Conservation (phyloP, 805 yeast genomes). For the Teunomyces pallodes region DNA sequence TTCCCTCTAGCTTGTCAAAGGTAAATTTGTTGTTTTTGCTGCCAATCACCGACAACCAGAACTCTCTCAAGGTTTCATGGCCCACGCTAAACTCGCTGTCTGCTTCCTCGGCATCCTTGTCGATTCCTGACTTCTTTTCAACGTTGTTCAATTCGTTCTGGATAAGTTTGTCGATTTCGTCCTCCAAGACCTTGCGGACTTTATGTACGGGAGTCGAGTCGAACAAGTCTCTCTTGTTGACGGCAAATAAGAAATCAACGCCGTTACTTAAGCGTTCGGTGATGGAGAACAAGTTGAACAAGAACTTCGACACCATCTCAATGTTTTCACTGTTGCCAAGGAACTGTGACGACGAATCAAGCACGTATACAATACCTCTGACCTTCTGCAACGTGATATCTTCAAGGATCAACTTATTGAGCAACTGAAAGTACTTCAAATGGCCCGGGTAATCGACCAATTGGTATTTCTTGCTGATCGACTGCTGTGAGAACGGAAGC, state of each 20-base stretch:
- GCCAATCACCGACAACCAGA: slow-evolving; percentile 42
- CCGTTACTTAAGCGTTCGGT: slow-evolving; percentile 70
- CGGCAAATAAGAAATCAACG: slow-evolving; percentile 70
- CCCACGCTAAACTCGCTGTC: slow-evolving; percentile 23
- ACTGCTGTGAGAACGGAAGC: slow-evolving; percentile 35
- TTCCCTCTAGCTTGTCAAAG: slow-evolving; percentile 71
- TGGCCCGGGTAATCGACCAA: slow-evolving; percentile 90
- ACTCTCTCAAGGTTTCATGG: slow-evolving; percentile 43
- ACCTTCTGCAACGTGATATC: slow-evolving; percentile 39
- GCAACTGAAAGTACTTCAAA: slow-evolving; percentile 61
- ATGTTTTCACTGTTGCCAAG: slow-evolving; percentile 36
- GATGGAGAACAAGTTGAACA: slow-evolving; percentile 55
- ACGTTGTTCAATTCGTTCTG: slow-evolving; percentile 38
- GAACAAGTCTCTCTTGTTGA: slow-evolving; percentile 84
- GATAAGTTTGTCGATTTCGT: slow-evolving; percentile 58
- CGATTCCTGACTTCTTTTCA: slow-evolving; percentile 37
- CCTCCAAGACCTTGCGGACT: slow-evolving; percentile 57
- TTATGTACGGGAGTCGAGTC: slow-evolving; percentile 71
- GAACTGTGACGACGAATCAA: slow-evolving; percentile 69
- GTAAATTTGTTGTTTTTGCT: slow-evolving; percentile 43
- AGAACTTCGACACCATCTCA: slow-evolving; percentile 50
- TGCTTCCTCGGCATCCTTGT: slow-evolving; percentile 29
- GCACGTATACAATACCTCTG: slow-evolving; percentile 68
- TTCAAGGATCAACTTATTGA: slow-evolving; percentile 47
- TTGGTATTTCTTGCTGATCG: slow-evolving; percentile 40